These are phyloP conservation scores for Dendrocalamus sinicus DNA, from an alignment of 176 grass and related monocot genomes.

Conservation along the genomic window DNA sequence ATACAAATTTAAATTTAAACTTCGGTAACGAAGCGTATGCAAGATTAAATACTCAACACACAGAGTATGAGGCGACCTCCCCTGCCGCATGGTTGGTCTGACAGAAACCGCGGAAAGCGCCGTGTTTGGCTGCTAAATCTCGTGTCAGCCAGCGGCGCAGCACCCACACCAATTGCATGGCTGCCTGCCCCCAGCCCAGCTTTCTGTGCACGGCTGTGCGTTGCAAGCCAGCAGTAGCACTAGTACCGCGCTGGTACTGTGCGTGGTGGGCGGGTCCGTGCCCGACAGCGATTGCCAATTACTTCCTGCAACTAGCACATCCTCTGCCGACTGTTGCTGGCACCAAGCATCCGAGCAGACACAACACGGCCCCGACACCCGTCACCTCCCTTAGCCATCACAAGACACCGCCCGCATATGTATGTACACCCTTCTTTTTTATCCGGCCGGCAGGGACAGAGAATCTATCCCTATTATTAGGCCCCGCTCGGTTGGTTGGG, in stretches of 20 bases:
- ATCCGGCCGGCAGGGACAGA: no score
- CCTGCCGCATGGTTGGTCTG: no score
- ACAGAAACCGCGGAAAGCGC: not conserved
- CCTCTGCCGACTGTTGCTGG: not conserved
- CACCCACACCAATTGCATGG: not conserved
- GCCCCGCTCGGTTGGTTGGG: no score
- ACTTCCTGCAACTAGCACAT: no score
- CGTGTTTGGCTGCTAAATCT: not conserved
- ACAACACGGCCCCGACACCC: conserved; percentile 13
- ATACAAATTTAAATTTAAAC: no score
- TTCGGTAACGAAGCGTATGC: no score
- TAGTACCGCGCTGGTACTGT: not conserved
- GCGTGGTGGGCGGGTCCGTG: not conserved
- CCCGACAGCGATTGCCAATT: not conserved
- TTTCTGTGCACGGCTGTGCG: not conserved
- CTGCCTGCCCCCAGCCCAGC: not conserved
- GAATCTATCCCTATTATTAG: no score
- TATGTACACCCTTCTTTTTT: not conserved
- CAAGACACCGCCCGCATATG: not conserved
- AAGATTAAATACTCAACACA: no score
- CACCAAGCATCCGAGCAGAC: no score
- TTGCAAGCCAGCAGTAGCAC: no score
- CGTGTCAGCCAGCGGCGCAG: not conserved
- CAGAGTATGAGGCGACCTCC: no score
- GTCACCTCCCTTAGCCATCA: not conserved